Base-by-base conservation (phyloP, 768 basidiomycete genomes). In the Daedalea quercina region DNA sequence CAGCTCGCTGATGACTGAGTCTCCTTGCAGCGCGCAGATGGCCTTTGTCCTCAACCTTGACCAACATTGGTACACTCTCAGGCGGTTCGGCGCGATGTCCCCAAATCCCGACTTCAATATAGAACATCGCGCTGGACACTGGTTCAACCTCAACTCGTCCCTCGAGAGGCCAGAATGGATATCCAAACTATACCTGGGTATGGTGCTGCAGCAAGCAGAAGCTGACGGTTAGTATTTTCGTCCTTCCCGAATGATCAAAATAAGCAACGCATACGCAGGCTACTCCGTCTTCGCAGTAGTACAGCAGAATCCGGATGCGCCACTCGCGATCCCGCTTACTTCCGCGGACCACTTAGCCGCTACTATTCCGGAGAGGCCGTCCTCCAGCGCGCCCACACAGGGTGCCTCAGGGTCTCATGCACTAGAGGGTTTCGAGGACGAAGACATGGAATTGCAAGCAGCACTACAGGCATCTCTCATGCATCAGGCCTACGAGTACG, bases 81-180 rank as follows among this genome's bases (percentile, higher is more conserved):
- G 90, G 43, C 81, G 87, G 19, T 94, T 94, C 63, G 90, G 90
- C 19, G 65, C 61, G 49, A 73, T 77, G 15, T 69, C 67, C 44
- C 66, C 55, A 9, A 53, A 67, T 26, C 57, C 76, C n/a, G 64
- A 72, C 50, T 56, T 70, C 24, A 68, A 70, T 31, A 55, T 67
- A 25, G 78, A 81, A 62, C 65, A 67, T 15, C 80, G 74, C 28
- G 70, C 74, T 48, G 84, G 80, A 12, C 83, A 90, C 65, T 94
- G 91, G 91, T 93, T 90, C 70, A 92, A 94, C 65, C 75, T 95
- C 9, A 87, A 94, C 63, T 94, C 92, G 9, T 84, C 78, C 58
- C 70, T 85, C 13, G 56, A 73, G 31, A 65, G 68, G 3, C 92
- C 94, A 9, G 83, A 92, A 66, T 91, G 90, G 88, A 79, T 96